These are phyloP conservation scores for Suillus paluster DNA, from an alignment of 768 basidiomycete species.

Conservation along the genomic window DNA sequence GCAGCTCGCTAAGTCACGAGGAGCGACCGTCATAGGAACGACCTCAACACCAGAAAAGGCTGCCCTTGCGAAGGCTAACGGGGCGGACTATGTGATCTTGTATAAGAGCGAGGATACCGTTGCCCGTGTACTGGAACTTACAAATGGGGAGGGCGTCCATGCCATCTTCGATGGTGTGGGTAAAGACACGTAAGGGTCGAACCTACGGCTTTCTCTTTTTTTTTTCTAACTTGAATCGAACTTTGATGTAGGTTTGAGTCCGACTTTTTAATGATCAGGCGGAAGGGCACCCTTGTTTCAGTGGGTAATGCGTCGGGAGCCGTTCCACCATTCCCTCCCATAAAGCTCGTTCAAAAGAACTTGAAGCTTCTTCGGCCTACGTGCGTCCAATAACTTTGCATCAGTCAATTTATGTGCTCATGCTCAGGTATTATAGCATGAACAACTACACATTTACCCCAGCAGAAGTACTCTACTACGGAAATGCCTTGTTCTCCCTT, in stretches of 20 bases:
- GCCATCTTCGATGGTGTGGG: slow-evolving; percentile 97
- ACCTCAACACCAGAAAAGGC: slow-evolving; percentile 88
- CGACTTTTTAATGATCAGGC: slow-evolving; percentile 78
- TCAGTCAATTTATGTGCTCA: not conserved
- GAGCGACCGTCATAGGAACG: slow-evolving; percentile 92
- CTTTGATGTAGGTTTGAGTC: slow-evolving; percentile 66
- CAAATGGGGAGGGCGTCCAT: slow-evolving; percentile 80
- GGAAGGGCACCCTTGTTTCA: slow-evolving; percentile 90
- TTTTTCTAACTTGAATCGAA: slow-evolving; percentile 11
- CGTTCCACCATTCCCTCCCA: slow-evolving; percentile 73
- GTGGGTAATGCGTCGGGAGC: slow-evolving; percentile 93
- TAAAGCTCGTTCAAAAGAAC: slow-evolving; percentile 82
- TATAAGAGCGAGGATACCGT: slow-evolving; percentile 80
- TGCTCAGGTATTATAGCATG: slow-evolving; percentile 49
- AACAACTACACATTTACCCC: slow-evolving; percentile 73
- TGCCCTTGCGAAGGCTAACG: slow-evolving; percentile 72
- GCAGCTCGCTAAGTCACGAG: slow-evolving; percentile 71
- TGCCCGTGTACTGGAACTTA: slow-evolving; percentile 71
- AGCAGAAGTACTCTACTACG: slow-evolving; percentile 73
- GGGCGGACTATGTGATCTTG: slow-evolving; percentile 87
- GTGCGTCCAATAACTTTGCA: slow-evolving; percentile 43
- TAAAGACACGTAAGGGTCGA: slow-evolving; percentile 85
- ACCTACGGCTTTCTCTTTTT: too few species aligned
- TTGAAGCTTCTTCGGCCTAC: slow-evolving; percentile 77
- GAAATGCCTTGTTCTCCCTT: slow-evolving; percentile 63